phyloP scores from a whole-genome alignment of 495 filamentous ascomycete genomes.

The Podospora pseudocomata region DNA sequence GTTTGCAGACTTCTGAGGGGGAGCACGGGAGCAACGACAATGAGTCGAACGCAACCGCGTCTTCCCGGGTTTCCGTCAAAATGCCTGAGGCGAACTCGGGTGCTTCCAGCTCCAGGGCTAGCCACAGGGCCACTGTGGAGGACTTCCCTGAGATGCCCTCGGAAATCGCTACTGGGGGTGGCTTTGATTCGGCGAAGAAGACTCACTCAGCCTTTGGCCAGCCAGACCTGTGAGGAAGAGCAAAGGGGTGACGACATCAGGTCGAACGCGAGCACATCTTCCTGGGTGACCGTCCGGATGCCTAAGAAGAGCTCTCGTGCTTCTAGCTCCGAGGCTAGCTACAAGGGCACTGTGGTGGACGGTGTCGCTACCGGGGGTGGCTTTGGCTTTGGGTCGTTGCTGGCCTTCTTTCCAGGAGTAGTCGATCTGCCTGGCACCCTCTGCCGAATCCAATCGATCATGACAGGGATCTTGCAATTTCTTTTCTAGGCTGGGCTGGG shows the following conservation, averaged over 20 bases:
- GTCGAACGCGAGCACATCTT: neutral
- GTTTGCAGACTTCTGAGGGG: too few species aligned
- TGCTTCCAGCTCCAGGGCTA: neutral
- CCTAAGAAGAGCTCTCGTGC: neutral
- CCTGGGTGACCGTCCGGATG: neutral
- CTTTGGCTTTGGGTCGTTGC: neutral
- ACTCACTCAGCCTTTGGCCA: neutral
- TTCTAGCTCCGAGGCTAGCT: neutral
- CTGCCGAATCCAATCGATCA: neutral
- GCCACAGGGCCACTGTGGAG: neutral
- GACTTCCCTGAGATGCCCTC: neutral
- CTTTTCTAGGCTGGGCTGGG: neutral
- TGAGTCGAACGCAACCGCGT: neutral
- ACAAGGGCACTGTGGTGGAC: neutral
- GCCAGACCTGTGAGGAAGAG: neutral
- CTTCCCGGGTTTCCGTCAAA: neutral
- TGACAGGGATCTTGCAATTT: neutral
- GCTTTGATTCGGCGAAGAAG: neutral
- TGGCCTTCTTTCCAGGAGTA: neutral
- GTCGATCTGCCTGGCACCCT: neutral
- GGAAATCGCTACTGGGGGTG: neutral
- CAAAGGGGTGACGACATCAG: neutral
- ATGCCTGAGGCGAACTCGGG: neutral
- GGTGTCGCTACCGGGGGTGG: too few species aligned
- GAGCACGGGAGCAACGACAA: neutral